Base-by-base conservation (phyloP, 129 eudicot species). In the Artemisia argyi region DNA sequence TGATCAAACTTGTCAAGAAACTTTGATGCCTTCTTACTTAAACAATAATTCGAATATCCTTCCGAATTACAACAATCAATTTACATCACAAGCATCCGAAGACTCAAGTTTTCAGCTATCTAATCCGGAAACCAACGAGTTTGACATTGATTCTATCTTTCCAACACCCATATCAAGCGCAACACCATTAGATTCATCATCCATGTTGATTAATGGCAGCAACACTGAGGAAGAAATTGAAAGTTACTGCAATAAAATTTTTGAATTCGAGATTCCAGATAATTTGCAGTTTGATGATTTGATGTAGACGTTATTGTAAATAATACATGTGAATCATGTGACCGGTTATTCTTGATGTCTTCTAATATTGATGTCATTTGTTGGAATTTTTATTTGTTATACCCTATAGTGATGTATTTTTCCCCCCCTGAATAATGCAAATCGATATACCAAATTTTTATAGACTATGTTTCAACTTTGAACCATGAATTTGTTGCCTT, bases 91-190 rank as follows among this genome's bases (percentile, higher is more conserved):
- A 48, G 69, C 28, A 20, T 81, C 88, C 7, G 86, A 86, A 2
- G 78, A 72, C 69, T 69, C 83, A 35, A 72, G 62, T 39, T 78
- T 84, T 3, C 77, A 75, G 8, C 68, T 80, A 26, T 42, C 78
- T 26, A 86, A 80, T 32, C 67, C 58, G 19, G 72, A 55, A 18
- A 60, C 58, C 59, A 77, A 70, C 59, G 71, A 69, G 48, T 84
- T 78, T 12, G 63, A 77, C 42, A 72, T 82, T 13, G 87, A 82
- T 76, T 79, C 87, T 2, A 56, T 78, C 24, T 59, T 75, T 20
- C 77, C 76, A 30, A 75, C 85, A 54, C 80, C 88, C 63, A 42
- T 86, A 22, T 86, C 88, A 3, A 81, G 80, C 68, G 62, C 85
- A 47, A 47, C 82, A 0, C 83, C 83, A 5, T 65, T 76, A 58